Conservation (phyloP, 805 yeast species). For the Hermanozyma aechmeae region DNA sequence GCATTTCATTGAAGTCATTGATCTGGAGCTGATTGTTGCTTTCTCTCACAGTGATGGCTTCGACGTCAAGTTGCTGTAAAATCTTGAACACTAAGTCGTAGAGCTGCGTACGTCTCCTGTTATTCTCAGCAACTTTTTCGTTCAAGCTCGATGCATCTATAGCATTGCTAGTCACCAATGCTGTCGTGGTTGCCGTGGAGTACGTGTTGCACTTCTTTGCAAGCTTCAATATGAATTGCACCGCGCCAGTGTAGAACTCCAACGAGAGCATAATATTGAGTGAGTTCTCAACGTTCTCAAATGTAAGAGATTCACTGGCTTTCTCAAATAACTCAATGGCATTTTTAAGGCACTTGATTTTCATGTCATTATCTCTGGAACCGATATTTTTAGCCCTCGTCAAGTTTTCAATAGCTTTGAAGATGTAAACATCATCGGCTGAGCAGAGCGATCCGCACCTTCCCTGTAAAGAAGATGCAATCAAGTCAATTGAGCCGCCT, state of each 20-base stretch:
- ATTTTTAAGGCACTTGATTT: constrained; percentile 55
- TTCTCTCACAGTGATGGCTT: constrained; percentile 39
- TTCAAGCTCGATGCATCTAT: constrained; percentile 1
- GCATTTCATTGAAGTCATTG: constrained; percentile 45
- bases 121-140: constrained; percentile 7
- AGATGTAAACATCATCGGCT: constrained; percentile 84
- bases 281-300: constrained; percentile 77
- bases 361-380: constrained; percentile 58
- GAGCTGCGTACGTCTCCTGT: constrained; percentile 25
- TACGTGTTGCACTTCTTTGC: constrained; percentile 36
- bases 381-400: constrained; percentile 78
- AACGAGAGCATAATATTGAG: constrained; percentile 68
- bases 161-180: constrained; percentile 3
- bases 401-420: constrained; percentile 87
- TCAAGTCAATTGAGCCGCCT: constrained; percentile 89
- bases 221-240: constrained; percentile 69
- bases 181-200: constrained; percentile 1
- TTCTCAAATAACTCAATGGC: constrained; percentile 72
- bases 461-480: constrained; percentile 81
- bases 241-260: constrained; percentile 76
- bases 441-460: constrained; percentile 94
- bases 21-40: constrained; percentile 29
- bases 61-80: constrained; percentile 60
- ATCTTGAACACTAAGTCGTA: constrained; percentile 72
- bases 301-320: constrained; percentile 67